These are phyloP conservation scores for Aspergillus sclerotioniger DNA, from an alignment of 495 filamentous ascomycete genomes.

Conservation along the genomic window DNA sequence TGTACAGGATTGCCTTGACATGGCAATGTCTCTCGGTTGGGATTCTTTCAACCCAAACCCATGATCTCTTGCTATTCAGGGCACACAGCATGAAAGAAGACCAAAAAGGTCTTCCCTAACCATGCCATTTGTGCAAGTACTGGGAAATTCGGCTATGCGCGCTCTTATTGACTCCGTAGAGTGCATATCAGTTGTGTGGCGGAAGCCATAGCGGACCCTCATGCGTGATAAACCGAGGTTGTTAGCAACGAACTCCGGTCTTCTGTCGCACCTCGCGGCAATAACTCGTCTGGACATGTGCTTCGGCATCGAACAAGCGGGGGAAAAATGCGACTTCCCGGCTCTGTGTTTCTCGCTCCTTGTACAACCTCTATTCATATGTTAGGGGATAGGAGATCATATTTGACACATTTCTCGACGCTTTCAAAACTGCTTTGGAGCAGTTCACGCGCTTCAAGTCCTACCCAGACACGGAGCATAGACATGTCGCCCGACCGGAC, in stretches of 20 bases:
- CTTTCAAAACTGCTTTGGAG: constrained; percentile 85
- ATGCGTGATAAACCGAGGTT: too few relatives aligned
- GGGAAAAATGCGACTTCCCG: not conserved
- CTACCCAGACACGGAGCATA: constrained; percentile 94
- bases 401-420: constrained; percentile 82
- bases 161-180: too few relatives aligned
- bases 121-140: too few relatives aligned
- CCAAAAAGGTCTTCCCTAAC: not conserved
- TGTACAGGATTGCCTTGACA: not conserved
- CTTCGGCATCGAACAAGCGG: not conserved
- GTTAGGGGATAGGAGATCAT: constrained; percentile 79
- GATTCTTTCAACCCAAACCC: not conserved
- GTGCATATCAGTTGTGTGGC: too few relatives aligned
- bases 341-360: not conserved
- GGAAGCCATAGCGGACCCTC: too few relatives aligned
- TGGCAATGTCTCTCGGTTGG: not conserved
- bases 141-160: too few relatives aligned
- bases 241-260: too few relatives aligned
- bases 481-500: constrained; percentile 71
- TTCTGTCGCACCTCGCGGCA: too few relatives aligned
- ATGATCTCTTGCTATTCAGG: not conserved
- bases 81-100: not conserved
- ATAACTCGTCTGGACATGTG: too few relatives aligned
- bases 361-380: constrained; percentile 44
- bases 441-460: constrained; percentile 82